A percentile compares a stretch with the other conserved stretches of the same genome.
phyloP scores from a whole-genome alignment of 2,329 filamentous ascomycete species.

The Cladosporium oxysporum region DNA sequence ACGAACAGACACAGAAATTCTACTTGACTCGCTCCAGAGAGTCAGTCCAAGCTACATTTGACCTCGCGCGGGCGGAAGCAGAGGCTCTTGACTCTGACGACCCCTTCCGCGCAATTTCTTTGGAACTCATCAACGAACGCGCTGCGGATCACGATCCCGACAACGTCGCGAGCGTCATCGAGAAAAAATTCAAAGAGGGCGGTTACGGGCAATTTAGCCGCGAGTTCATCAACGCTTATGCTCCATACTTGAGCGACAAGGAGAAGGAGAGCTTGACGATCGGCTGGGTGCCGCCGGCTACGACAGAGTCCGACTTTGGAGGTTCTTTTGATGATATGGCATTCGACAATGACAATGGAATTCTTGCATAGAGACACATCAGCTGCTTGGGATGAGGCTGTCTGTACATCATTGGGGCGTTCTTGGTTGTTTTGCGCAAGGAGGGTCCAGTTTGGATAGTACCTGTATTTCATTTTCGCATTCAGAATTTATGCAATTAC shows the following conservation, averaged over 20 bases:
- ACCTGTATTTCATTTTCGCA: background rate
- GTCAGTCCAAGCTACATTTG: background rate
- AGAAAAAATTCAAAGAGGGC: background rate
- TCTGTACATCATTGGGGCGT: background rate
- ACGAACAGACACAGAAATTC: background rate
- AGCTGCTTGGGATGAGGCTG: background rate
- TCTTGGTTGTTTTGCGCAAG: background rate
- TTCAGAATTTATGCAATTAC: background rate
- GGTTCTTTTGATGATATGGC: background rate
- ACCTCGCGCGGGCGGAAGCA: background rate
- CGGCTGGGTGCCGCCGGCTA: background rate
- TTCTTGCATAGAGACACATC: background rate
- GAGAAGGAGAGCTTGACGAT: background rate
- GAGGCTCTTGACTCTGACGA: background rate
- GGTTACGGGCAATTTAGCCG: conserved; percentile 2
- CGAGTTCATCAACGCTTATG: background rate
- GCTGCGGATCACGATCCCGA: background rate
- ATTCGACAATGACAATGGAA: background rate
- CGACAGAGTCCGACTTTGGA: background rate
- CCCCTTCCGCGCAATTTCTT: background rate
- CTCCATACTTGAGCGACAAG: background rate
- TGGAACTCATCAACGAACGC: background rate
- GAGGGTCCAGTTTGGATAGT: background rate
- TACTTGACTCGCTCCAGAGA: background rate
- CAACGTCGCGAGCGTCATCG: background rate